phyloP scores from a whole-genome alignment of 2,329 filamentous ascomycete species.

The Stachybotrys elegans region DNA sequence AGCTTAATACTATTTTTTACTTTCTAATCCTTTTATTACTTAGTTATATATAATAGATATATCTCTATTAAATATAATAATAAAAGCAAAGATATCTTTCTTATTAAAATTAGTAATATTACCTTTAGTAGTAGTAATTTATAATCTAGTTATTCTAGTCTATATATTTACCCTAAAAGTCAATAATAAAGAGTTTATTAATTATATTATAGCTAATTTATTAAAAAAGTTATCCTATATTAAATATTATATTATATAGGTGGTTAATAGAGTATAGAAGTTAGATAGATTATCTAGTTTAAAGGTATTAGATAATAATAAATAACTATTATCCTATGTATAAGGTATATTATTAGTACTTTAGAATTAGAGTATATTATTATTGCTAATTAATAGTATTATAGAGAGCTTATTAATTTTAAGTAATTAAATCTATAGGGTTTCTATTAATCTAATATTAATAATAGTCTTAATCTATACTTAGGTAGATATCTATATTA shows the following conservation, averaged over 20 bases:
- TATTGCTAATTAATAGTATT: conserved; percentile 4
- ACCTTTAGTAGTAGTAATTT: neutral
- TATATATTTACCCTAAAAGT: too few relatives aligned
- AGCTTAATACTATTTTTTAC: neutral
- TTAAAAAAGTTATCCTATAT: conserved; percentile 3
- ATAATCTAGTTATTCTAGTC: neutral
- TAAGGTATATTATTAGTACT: neutral
- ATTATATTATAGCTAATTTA: too few relatives aligned
- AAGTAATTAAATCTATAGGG: too few relatives aligned
- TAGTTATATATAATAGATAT: conserved; percentile 4
- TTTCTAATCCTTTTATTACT: conserved; percentile 2
- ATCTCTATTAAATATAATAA: neutral
- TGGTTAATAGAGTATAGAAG: too few relatives aligned
- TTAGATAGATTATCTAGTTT: too few relatives aligned
- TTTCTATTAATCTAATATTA: too few relatives aligned
- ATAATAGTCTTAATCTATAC: too few relatives aligned
- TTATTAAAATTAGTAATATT: neutral
- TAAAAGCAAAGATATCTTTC: conserved; percentile 1
- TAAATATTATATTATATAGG: neutral
- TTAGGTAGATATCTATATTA: too few relatives aligned
- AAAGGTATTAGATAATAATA: too few relatives aligned
- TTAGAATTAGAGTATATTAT: neutral
- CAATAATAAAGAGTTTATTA: too few relatives aligned
- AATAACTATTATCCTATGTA: too few relatives aligned
- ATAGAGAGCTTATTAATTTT: conserved; percentile 1